Evolutionary conservation across 2,329 filamentous ascomycete species (phyloP).

Genomic region (Thelonectria rubi): DNA sequence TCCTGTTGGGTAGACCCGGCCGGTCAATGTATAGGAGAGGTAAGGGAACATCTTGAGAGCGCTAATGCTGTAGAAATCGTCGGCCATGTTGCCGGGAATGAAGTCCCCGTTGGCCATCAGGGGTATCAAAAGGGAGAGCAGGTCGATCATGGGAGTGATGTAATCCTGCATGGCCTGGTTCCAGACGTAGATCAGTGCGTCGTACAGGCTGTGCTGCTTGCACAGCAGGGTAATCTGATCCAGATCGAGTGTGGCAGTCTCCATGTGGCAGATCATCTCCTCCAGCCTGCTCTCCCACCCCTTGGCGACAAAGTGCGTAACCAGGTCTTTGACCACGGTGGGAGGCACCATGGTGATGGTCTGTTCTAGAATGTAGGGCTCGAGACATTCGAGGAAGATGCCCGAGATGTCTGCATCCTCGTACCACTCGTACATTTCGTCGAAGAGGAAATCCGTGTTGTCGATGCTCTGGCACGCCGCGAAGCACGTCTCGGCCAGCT

Average conservation of each 20-base stretch:
- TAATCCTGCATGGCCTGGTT: conserved; percentile 90
- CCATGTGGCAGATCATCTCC: conserved; percentile 93
- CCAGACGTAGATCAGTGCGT: conserved; percentile 97
- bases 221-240: conserved; percentile 92
- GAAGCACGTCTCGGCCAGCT: conserved; percentile 86
- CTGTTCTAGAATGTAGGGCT: conserved; percentile 85
- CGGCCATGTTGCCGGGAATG: conserved; percentile 63
- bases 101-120: conserved; percentile 66
- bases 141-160: conserved; percentile 86
- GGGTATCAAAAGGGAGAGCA: conserved; percentile 74
- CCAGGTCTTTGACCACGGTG: conserved; percentile 83
- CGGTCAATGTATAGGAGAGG: conserved; percentile 88
- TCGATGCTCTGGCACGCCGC: conserved; percentile 80
- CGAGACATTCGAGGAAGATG: conserved; percentile 87
- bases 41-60: conserved; percentile 95
- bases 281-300: conserved; percentile 83
- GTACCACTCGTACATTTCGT: conserved; percentile 89
- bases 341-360: conserved; percentile 81
- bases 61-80: conserved; percentile 71
- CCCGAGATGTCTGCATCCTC: conserved; percentile 77
- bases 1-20: conserved; percentile 90
- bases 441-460: conserved; percentile 86
- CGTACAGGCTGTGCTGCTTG: conserved; percentile 91
- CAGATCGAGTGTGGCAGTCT: conserved; percentile 89
- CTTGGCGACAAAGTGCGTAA: conserved; percentile 79